phyloP scores from a whole-genome alignment of 345 rosid genomes.

The Noccaea bulbosa region DNA sequence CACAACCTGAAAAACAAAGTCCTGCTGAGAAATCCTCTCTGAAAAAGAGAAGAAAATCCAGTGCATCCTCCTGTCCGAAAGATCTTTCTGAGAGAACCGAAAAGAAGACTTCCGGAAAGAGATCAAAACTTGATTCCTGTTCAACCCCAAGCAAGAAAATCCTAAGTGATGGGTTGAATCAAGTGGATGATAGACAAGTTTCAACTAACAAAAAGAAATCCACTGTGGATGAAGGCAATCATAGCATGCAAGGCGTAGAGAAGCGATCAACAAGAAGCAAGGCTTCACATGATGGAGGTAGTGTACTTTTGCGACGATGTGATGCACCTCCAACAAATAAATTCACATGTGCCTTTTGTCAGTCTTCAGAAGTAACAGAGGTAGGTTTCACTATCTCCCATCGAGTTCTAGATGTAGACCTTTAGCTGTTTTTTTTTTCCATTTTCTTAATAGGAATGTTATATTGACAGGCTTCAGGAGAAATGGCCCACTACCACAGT shows the following conservation, averaged over 20 bases:
- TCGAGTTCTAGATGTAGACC: conserved; percentile 4
- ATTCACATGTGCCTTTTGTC: conserved; percentile 78
- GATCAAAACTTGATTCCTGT: conserved; percentile 34
- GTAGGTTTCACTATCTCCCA: conserved; percentile 43
- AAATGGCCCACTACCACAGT: conserved; percentile 73
- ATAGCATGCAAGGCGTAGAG: conserved; percentile 26
- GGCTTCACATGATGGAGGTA: conserved; percentile 30
- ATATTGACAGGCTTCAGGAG: conserved; percentile 68
- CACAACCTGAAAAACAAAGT: conserved; percentile 24
- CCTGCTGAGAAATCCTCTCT: conserved; percentile 1
- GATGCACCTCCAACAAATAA: conserved; percentile 35
- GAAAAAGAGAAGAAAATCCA: conserved; percentile 36
- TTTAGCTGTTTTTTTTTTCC: not conserved
- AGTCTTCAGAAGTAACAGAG: conserved; percentile 70
- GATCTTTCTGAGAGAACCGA: conserved; percentile 25
- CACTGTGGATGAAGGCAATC: conserved; percentile 14
- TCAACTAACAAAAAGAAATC: conserved; percentile 32
- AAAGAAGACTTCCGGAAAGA: conserved; percentile 37
- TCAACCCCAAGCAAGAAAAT: conserved; percentile 35
- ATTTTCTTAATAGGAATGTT: conserved; percentile 9
- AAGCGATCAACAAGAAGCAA: conserved; percentile 39
- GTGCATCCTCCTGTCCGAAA: conserved; percentile 23
- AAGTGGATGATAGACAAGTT: conserved; percentile 33
- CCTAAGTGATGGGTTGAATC: conserved; percentile 39
- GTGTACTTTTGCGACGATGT: conserved; percentile 47